Evolutionary conservation across 768 basidiomycete species (phyloP), one percentile per base, ranked within the genome.

Genomic region (Lyophyllum decastes): DNA sequence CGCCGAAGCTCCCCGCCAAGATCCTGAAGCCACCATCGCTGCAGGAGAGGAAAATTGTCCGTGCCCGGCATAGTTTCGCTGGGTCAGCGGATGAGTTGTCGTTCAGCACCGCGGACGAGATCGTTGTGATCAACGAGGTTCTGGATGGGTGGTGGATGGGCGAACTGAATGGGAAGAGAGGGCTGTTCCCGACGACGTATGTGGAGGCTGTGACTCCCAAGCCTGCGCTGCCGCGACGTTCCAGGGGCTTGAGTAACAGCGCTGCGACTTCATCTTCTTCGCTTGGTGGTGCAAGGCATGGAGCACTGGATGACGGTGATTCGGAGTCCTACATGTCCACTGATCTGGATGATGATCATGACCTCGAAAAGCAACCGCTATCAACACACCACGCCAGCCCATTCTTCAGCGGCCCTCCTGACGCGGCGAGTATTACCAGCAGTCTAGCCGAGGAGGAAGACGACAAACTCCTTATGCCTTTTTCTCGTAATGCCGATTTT

Each of bases 131-230:
- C 26, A 86, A 85, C 33, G 92, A 95, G 68, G 90, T 94, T 0
- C 76, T 93, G 33, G 90, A 92, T 60, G 93, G 86, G 58, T 95
- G 94, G 94, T 95, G 92, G 90, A 83, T 94, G 76, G 94, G 94
- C 7, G 86, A 90, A 67, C 68, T 85, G 33, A 73, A 81, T 54
- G 92, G 90, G 1, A 78, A 78, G 60, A 85, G 81, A 51, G 94
- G 94, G 14, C 69, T 96, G 41, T 95, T 97, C 79, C 94, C 94
- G 0, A 81, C 84, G 1, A 81, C 85, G 6, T 90, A 93, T 70
- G 87, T 86, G 9, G 89, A 93, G 62, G 67, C 74, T 26, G 65
- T 80, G 0, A 66, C 71, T 9, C 68, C 73, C 22, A 73, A 70
- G 44, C 71, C 77, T 6, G 65, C 69, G 17, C 59, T 71, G 21